phyloP scores from a whole-genome alignment of 78 protist species.

The Capsaspora owczarzaki region DNA sequence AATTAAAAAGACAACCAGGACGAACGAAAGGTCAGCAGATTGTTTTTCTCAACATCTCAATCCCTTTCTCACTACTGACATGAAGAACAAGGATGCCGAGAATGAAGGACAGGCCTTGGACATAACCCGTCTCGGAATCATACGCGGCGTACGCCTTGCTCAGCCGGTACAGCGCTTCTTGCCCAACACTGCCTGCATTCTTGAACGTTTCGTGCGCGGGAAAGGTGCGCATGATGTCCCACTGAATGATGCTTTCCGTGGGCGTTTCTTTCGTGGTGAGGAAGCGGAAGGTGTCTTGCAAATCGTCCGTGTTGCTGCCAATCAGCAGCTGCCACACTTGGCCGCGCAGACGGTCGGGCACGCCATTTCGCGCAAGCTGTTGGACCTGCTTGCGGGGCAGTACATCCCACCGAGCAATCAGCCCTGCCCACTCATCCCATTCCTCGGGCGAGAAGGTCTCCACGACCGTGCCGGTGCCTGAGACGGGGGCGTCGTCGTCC shows the following conservation, averaged over 20 bases:
- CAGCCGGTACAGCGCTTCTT: neutral
- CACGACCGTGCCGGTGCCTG: neutral
- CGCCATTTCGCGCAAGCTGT: neutral
- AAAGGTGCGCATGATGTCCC: conserved; percentile 11
- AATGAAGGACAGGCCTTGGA: neutral
- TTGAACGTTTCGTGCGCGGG: neutral
- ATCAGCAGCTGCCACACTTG: conserved; percentile 8
- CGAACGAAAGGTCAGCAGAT: neutral
- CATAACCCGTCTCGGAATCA: neutral
- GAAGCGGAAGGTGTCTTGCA: neutral
- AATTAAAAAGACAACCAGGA: neutral
- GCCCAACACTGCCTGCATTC: neutral
- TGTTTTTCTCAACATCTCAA: neutral
- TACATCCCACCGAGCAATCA: neutral
- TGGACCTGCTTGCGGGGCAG: no score
- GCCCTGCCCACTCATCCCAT: neutral
- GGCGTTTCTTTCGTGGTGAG: neutral
- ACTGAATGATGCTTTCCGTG: neutral
- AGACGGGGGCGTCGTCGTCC: neutral
- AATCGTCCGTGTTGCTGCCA: no score
- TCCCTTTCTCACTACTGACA: neutral
- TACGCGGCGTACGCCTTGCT: neutral
- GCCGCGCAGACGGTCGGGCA: conserved; percentile 5
- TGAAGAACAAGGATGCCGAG: neutral
- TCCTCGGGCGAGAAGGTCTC: neutral